Evolutionary conservation across 2,329 filamentous ascomycete species (phyloP).

Genomic region (Orbilia oligospora): DNA sequence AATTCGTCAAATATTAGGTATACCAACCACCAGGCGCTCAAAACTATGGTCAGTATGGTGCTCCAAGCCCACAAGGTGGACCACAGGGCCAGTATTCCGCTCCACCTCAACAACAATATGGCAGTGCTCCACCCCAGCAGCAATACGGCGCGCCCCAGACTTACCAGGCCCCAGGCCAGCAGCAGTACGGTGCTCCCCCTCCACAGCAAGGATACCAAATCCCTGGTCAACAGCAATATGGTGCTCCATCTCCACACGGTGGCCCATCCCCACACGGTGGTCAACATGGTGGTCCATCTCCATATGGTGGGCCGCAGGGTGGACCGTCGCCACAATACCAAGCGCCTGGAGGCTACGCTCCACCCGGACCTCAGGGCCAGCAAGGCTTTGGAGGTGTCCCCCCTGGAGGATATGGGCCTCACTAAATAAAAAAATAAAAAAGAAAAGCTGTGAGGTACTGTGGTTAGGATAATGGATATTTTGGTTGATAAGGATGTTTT

Average conservation of each 20-base stretch:
- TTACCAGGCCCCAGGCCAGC: constrained; percentile 58
- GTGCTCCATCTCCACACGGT: constrained; percentile 50
- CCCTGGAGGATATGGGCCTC: constrained; percentile 52
- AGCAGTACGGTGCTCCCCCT: constrained; percentile 9
- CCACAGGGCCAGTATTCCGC: constrained; percentile 43
- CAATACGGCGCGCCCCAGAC: constrained; percentile 59
- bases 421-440: constrained; percentile 31
- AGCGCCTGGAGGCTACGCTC: constrained; percentile 45
- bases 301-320: constrained; percentile 25
- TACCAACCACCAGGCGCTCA: constrained; percentile 48
- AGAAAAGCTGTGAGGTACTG: background rate
- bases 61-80: constrained; percentile 34
- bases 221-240: constrained; percentile 61
- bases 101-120: constrained; percentile 45
- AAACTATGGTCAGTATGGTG: constrained; percentile 46
- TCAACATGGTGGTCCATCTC: constrained; percentile 25
- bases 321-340: constrained; percentile 55
- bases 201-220: constrained; percentile 41
- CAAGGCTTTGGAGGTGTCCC: constrained; percentile 57
- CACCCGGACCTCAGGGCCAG: constrained; percentile 42
- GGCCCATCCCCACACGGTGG: constrained; percentile 28
- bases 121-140: constrained; percentile 41
- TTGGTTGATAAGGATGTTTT: constrained; percentile 33
- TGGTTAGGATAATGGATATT: constrained; percentile 30
- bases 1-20: constrained; percentile 26